Evolutionary conservation across 345 rosid genomes (phyloP).

Genomic region (Pugionium cornutum): DNA sequence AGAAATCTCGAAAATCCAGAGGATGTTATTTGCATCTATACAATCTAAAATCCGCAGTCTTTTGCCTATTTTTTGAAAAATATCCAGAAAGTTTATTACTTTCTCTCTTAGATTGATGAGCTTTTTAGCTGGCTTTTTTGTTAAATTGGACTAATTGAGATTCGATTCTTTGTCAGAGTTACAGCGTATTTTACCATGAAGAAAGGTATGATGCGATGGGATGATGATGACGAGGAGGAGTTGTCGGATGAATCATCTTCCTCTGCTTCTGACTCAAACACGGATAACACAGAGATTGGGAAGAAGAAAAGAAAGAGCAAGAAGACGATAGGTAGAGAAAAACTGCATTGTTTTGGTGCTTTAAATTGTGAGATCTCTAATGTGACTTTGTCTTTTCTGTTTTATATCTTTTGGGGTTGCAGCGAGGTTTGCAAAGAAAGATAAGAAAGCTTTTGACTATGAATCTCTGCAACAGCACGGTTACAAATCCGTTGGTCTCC

Average conservation of each 20-base stretch:
- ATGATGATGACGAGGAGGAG: conserved; percentile 27
- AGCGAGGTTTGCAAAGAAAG: conserved; percentile 61
- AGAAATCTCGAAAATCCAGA: not conserved
- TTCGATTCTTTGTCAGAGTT: conserved; percentile 17
- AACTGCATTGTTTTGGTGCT: conserved; percentile 4
- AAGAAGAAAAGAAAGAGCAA: conserved; percentile 42
- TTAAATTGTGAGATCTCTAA: conserved; percentile 6
- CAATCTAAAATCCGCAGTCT: not conserved
- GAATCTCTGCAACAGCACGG: conserved; percentile 78
- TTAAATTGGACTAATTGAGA: not conserved
- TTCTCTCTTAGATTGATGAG: not conserved
- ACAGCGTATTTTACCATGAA: conserved; percentile 16
- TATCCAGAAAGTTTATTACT: not conserved
- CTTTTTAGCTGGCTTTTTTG: not conserved
- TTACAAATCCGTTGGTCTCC: conserved; percentile 74
- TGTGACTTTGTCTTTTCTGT: conserved; percentile 6
- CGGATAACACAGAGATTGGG: conserved; percentile 23
- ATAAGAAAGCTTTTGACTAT: conserved; percentile 55
- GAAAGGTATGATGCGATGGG: conserved; percentile 40
- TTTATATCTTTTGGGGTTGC: conserved; percentile 3
- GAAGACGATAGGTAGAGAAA: conserved; percentile 27
- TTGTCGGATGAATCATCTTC: conserved; percentile 33
- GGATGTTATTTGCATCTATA: not conserved
- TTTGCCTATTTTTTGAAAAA: not conserved
- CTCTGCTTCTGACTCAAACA: conserved; percentile 35